phyloP scores from a whole-genome alignment of 2,329 filamentous ascomycete species.

The Dactylellina haptotyla region DNA sequence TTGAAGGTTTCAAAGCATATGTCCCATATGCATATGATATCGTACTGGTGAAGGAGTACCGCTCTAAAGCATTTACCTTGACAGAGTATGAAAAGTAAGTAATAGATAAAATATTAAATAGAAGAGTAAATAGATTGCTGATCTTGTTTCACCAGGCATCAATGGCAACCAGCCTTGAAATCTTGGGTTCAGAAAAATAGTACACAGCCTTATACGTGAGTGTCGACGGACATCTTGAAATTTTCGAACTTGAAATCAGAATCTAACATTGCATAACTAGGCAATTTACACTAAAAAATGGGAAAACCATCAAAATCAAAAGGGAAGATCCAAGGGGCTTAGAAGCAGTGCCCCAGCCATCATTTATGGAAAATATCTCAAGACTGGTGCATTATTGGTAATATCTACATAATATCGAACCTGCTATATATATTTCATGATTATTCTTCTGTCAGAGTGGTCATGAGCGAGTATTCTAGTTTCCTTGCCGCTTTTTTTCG shows the following conservation, averaged over 20 bases:
- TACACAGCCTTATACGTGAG: conserved; percentile 10
- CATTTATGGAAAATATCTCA: conserved; percentile 15
- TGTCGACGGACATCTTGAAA: background rate
- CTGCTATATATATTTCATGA: no score
- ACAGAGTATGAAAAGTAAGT: conserved; percentile 68
- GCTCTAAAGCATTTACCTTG: conserved; percentile 69
- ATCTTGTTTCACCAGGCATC: conserved; percentile 8
- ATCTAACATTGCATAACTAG: background rate
- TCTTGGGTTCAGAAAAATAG: conserved; percentile 25
- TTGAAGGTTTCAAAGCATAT: conserved; percentile 76
- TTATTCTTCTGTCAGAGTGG: no score
- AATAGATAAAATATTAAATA: background rate
- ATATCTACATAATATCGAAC: no score
- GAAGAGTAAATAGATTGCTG: background rate
- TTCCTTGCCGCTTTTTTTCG: no score
- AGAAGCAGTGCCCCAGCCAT: conserved; percentile 37
- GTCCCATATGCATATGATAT: conserved; percentile 76
- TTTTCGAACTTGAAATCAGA: no score
- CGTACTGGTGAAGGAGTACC: conserved; percentile 74
- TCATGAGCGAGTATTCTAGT: no score
- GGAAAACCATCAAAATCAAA: conserved; percentile 30
- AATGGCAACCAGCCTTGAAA: conserved; percentile 35
- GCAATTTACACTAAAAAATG: conserved; percentile 3
- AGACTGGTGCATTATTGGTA: conserved; percentile 31
- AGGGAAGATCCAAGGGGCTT: conserved; percentile 38